These are phyloP conservation scores for Lycium ferocissimum DNA, from an alignment of 257 asterid genomes.

Conservation along the genomic window DNA sequence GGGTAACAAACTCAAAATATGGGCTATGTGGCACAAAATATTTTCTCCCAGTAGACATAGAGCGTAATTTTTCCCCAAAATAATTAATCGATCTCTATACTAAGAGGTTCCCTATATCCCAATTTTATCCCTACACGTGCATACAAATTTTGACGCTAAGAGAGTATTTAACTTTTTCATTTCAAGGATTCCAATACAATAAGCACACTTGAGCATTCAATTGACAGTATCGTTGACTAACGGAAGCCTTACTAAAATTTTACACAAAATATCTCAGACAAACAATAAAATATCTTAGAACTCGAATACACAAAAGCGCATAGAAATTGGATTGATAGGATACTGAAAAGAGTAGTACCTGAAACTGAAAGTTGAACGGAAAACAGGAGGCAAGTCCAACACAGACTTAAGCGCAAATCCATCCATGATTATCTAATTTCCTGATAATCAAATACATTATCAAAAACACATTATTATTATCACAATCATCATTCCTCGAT, in stretches of 20 bases:
- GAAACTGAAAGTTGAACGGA: constrained; percentile 74
- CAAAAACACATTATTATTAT: not conserved
- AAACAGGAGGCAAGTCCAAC: constrained; percentile 75
- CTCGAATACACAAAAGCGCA: constrained; percentile 9
- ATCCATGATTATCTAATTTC: constrained; percentile 42
- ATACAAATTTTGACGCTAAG: not conserved
- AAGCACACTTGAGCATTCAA: not conserved
- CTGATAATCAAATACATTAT: not conserved
- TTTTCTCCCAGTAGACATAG: no score
- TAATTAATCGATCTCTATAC: not conserved
- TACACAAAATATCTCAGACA: not conserved
- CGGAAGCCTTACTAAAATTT: not conserved
- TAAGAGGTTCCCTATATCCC: not conserved
- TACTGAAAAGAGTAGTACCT: constrained; percentile 53
- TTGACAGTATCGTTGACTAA: not conserved
- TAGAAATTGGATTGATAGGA: not conserved
- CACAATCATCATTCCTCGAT: not conserved
- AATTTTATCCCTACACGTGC: not conserved
- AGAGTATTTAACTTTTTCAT: not conserved
- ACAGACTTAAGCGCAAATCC: constrained; percentile 73
- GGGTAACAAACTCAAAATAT: no score
- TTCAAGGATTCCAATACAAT: not conserved
- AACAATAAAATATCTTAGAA: not conserved
- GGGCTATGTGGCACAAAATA: no score
- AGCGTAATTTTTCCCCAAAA: no score